Percentiles rank a stretch among this genome's conserved stretches.
phyloP scores from a whole-genome alignment of 805 yeast species.

The Jamesozyma hellenica region DNA sequence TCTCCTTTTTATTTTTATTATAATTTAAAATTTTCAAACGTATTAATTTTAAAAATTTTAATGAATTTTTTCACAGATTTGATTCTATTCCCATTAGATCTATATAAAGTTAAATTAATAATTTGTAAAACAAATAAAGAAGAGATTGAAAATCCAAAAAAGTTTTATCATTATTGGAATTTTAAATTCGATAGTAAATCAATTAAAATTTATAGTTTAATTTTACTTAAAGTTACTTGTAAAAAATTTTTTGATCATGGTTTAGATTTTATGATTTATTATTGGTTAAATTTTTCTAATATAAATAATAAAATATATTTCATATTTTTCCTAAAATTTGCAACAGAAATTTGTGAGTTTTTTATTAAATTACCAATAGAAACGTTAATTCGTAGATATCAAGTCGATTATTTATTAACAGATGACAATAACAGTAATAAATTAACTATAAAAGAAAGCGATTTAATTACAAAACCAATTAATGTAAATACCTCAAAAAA shows the following conservation, averaged over 20 bases:
- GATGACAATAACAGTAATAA: not conserved
- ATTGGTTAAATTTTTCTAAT: slow-evolving; percentile 4
- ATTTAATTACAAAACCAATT: slow-evolving; percentile 6
- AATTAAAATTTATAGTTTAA: slow-evolving; percentile 1
- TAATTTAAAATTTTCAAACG: slow-evolving; percentile 1
- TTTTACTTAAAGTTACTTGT: slow-evolving; percentile 1
- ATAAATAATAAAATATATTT: slow-evolving; percentile 1
- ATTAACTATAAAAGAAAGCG: not conserved
- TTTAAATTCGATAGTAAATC: slow-evolving; percentile 1
- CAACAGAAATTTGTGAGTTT: slow-evolving; percentile 57
- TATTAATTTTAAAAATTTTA: slow-evolving; percentile 43
- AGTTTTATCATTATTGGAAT: slow-evolving; percentile 1
- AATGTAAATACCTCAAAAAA: slow-evolving; percentile 2
- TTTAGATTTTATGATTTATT: slow-evolving; percentile 7
- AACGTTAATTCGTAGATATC: slow-evolving; percentile 75
- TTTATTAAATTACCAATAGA: slow-evolving; percentile 79
- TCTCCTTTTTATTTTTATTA: slow-evolving; percentile 3
- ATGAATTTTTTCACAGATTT: slow-evolving; percentile 69
- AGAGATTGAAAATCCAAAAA: not conserved
- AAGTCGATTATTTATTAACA: slow-evolving; percentile 49
- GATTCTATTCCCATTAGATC: slow-evolving; percentile 67
- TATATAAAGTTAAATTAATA: slow-evolving; percentile 68
- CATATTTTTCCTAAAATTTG: slow-evolving; percentile 37
- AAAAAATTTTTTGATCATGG: slow-evolving; percentile 6
- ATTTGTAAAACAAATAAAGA: slow-evolving; percentile 34